Percentiles rank a stretch among this genome's conserved stretches.
Conservation (phyloP, 176 grass and related monocot species). For the Phragmites australis region DNA sequence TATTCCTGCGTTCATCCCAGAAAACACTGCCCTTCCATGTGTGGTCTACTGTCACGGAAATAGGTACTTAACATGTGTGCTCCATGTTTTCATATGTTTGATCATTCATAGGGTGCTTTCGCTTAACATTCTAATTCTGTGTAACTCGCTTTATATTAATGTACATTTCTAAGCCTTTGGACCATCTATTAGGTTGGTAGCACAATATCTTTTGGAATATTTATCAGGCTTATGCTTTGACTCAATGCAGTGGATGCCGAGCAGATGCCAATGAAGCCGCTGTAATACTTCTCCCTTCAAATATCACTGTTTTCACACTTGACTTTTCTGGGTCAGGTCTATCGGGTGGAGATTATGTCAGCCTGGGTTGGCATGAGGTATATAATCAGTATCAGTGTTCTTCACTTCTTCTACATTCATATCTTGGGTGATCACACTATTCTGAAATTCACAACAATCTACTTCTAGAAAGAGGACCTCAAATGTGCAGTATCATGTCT, state of each 20-base stretch:
- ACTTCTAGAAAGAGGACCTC: constrained; percentile 89
- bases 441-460: constrained; percentile 37
- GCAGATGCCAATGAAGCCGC: constrained; percentile 95
- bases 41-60: constrained; percentile 98
- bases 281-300: constrained; percentile 91
- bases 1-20: constrained; percentile 66
- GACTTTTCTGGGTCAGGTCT: constrained; percentile 97
- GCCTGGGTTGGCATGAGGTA: constrained; percentile 99
- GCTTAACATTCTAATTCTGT: constrained; percentile 34
- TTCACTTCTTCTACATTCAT: constrained; percentile 25
- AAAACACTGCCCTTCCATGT: constrained; percentile 73
- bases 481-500: constrained; percentile 77
- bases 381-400: constrained; percentile 32
- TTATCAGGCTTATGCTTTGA: constrained; percentile 48
- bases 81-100: constrained; percentile 29
- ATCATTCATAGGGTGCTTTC: constrained; percentile 7
- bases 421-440: constrained; percentile 1
- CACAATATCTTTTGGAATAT: constrained; percentile 35
- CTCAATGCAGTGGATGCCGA: constrained; percentile 88
- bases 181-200: constrained; percentile 14
- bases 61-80: constrained; percentile 53
- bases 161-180: constrained; percentile 18
- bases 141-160: constrained; percentile 15
- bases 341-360: constrained; percentile 90
- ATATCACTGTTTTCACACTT: constrained; percentile 96